These are phyloP conservation scores for Salvia rosmarinus DNA, from an alignment of 257 asterid species.

Conservation along the genomic window DNA sequence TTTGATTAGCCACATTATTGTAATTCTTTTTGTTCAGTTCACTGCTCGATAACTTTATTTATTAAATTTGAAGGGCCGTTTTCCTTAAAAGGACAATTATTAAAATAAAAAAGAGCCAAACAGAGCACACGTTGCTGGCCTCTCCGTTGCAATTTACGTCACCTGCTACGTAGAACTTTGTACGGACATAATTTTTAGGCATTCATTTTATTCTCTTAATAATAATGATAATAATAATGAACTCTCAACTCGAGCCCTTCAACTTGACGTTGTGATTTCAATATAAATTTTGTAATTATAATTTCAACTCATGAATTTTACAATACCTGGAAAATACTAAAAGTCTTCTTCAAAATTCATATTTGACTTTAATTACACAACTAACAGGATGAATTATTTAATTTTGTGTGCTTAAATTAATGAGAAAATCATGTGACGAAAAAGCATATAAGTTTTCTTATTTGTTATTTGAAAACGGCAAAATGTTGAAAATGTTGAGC, in stretches of 20 bases:
- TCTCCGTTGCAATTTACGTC: background rate
- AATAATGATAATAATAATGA: background rate
- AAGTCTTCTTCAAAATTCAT: no score
- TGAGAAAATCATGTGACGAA: no score
- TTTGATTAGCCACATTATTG: background rate
- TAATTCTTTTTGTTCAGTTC: background rate
- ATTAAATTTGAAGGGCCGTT: background rate
- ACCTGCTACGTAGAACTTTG: conserved; percentile 14
- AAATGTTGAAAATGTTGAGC: background rate
- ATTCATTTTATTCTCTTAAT: background rate
- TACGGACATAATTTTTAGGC: background rate
- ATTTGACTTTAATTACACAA: background rate
- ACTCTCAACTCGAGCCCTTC: background rate
- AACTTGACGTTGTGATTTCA: no score
- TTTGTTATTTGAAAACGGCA: background rate
- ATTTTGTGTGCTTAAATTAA: background rate
- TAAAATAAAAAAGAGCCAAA: background rate
- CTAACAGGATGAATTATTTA: no score
- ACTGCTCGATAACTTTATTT: background rate
- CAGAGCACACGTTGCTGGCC: conserved; percentile 1
- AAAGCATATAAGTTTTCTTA: no score
- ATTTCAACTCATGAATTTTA: no score
- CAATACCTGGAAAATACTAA: no score
- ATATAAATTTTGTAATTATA: no score
- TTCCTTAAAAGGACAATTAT: background rate